Percentiles rank a stretch among this genome's conserved stretches.
These are phyloP conservation scores for Quercus ilex DNA, from an alignment of 306 rosid species.

Conservation along the genomic window DNA sequence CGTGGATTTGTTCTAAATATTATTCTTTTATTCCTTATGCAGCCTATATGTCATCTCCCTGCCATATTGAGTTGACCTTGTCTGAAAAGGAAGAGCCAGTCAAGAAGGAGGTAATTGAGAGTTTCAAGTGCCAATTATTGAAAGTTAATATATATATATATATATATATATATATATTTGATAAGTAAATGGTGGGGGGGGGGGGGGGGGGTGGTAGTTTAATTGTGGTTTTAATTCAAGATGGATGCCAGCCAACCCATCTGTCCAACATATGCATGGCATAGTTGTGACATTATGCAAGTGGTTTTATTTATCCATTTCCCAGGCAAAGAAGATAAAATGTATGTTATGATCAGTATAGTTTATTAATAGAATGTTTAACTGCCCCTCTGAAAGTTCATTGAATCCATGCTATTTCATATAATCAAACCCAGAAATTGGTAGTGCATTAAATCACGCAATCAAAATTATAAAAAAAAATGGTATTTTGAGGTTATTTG, in stretches of 20 bases:
- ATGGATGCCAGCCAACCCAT: too few relatives aligned
- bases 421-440: too few relatives aligned
- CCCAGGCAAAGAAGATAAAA: not conserved
- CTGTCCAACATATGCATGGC: not conserved
- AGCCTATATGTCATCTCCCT: conserved; percentile 97
- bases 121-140: not conserved
- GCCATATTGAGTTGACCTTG: conserved; percentile 83
- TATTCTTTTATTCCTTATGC: conserved; percentile 4
- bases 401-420: not conserved
- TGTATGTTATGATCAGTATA: not conserved
- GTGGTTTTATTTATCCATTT: too few relatives aligned
- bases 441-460: too few relatives aligned
- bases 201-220: too few relatives aligned
- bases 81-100: conserved; percentile 93
- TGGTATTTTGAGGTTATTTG: too few relatives aligned
- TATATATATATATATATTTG: not conserved
- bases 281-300: not conserved
- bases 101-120: conserved; percentile 70
- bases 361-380: not conserved
- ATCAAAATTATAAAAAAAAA: too few relatives aligned
- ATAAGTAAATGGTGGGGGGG: too few relatives aligned
- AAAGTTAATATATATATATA: not conserved
- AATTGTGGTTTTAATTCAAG: too few relatives aligned
- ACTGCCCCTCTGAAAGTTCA: not conserved
- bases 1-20: not conserved